Percentiles rank a stretch among this genome's conserved stretches.
Evolutionary conservation across 1,139 yeast genomes (phyloP).

Genomic region (Candida sp.): DNA sequence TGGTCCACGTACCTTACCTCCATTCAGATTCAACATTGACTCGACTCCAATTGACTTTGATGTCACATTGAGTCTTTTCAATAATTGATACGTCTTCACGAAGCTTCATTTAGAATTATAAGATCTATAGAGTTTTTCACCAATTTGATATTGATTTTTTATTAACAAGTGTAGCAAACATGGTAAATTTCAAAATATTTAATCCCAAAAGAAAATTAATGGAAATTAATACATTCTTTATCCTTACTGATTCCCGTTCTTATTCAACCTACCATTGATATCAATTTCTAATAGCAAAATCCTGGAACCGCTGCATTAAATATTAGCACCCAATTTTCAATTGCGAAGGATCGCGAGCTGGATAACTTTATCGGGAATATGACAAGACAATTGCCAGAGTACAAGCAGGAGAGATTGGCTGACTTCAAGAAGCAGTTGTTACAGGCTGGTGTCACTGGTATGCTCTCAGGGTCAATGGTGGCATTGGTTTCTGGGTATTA

Average conservation of each 20-base stretch:
- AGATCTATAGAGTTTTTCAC: too few species aligned
- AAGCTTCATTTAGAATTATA: background rate
- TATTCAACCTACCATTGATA: too few species aligned
- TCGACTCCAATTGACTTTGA: slow-evolving; percentile 1
- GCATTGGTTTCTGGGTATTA: slow-evolving; percentile 35
- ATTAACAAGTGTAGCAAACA: too few species aligned
- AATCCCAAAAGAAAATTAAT: too few species aligned
- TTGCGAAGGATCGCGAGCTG: background rate
- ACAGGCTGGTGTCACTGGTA: slow-evolving; percentile 39
- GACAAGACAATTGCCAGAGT: slow-evolving; percentile 1
- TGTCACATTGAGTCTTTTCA: background rate
- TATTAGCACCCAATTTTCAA: background rate
- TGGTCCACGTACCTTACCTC: slow-evolving; percentile 24
- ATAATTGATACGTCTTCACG: background rate
- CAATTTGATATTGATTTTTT: too few species aligned
- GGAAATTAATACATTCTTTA: too few species aligned
- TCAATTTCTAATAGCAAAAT: too few species aligned
- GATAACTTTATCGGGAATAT: background rate
- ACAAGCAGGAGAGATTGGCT: slow-evolving; percentile 11
- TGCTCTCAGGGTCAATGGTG: slow-evolving; percentile 33
- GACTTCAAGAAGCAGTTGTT: slow-evolving; percentile 22
- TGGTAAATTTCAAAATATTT: too few species aligned
- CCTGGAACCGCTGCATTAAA: too few species aligned
- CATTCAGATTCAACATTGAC: slow-evolving; percentile 13
- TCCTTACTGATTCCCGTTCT: too few species aligned